Base-by-base conservation (phyloP, 331 rosid genomes). In the Telfairia occidentalis region DNA sequence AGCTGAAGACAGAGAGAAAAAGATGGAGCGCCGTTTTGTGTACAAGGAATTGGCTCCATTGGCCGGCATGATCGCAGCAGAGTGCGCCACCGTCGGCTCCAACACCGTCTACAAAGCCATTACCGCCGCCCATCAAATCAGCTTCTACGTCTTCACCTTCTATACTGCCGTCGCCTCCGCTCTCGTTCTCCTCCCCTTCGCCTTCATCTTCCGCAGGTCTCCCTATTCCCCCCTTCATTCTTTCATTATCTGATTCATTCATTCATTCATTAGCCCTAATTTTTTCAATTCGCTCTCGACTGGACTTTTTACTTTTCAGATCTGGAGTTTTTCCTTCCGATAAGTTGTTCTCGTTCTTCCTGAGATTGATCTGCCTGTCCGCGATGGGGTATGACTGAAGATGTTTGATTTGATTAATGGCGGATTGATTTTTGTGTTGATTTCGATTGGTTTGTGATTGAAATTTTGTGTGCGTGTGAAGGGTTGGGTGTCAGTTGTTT, bases 11-110 rank as follows among this genome's bases (percentile, higher is more conserved):
- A n/a, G n/a, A n/a, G n/a, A n/a, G n/a, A n/a, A n/a, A n/a, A n/a
- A n/a, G n/a, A n/a, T n/a, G 37, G 74, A 69, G 24, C 53, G 74
- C 19, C 42, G 37, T 13, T 43, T 15, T 42, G 5, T 69, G 5
- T 69, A 40, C 55, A 69, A 69, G 38, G 55, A 69, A 13, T 69
- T 69, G 1, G 74, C 37, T 13, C 74, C 74, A 3, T 19, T 69
- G 23, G 23, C 74, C 1, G 89, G 83, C 48, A 85, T 85, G 89
- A 37, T 79, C 15, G 15, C 28, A 4, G 49, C 37, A 21, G 82
- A 79, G 69, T 49, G 73, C 67, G 72, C 67, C 7, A 63, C 57
- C 30, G 78, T 79, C 23, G 75, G 71, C 66, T 34, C 48, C 12
- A 60, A 61, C 45, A 52, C 77, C 4, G 7, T 79, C 24, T 48